Conservation (phyloP, 805 yeast species). For the Candida tammaniensis region DNA sequence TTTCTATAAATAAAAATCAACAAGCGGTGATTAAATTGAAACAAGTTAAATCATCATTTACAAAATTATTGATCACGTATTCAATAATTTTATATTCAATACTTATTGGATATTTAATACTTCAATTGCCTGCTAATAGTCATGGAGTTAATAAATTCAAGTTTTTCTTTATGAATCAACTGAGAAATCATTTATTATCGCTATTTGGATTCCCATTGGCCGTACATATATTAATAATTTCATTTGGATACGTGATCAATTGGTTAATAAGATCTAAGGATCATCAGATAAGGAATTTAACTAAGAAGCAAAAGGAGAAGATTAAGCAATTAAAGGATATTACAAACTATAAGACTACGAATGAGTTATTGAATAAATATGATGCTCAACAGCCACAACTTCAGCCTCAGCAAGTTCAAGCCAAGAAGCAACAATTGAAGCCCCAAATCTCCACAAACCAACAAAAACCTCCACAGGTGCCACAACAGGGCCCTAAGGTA, state of each 20-base stretch:
- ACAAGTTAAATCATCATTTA: conserved; percentile 12
- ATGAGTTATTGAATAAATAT: conserved; percentile 65
- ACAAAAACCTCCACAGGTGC: background rate
- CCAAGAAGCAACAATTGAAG: too few species aligned
- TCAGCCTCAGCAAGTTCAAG: too few species aligned
- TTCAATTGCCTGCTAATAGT: conserved; percentile 12
- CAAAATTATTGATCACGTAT: conserved; percentile 15
- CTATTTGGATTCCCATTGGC: conserved; percentile 24
- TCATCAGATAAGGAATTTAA: conserved; percentile 24
- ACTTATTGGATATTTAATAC: conserved; percentile 17
- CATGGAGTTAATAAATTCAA: conserved; percentile 18
- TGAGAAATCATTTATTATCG: conserved; percentile 15
- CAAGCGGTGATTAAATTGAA: conserved; percentile 24
- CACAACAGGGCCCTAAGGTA: background rate
- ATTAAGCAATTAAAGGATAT: conserved; percentile 66
- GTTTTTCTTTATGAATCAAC: conserved; percentile 25
- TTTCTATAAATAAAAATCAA: conserved; percentile 22
- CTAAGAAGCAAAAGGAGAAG: conserved; percentile 48
- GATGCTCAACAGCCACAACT: conserved; percentile 14
- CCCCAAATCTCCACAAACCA: conserved; percentile 1
- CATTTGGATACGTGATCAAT: conserved; percentile 20
- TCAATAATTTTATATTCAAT: conserved; percentile 21
- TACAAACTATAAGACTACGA: conserved; percentile 75
- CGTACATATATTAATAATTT: conserved; percentile 15
- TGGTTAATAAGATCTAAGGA: conserved; percentile 16